phyloP scores from a whole-genome alignment of 1,284 basidiomycete species.

The Blastosporella zonata region DNA sequence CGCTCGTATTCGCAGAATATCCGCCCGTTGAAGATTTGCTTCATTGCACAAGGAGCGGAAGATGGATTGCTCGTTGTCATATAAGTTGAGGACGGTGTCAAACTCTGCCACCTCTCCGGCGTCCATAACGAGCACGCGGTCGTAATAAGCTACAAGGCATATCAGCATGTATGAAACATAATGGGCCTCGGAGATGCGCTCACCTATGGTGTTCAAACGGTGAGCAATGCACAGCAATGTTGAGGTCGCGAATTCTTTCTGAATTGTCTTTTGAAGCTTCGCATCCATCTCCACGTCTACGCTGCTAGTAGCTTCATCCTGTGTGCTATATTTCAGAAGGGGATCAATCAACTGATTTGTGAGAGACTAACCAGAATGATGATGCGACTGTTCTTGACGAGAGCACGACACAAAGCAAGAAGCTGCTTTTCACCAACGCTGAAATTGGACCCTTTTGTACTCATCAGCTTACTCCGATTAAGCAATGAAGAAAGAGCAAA shows the following conservation, averaged over 20 bases:
- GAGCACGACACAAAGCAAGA: conserved; percentile 67
- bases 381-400: conserved; percentile 68
- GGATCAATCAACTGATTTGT: background rate
- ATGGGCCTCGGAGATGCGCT: background rate
- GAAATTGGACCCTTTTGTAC: conserved; percentile 58
- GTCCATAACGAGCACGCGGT: conserved; percentile 76
- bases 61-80: conserved; percentile 63
- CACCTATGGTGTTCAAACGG: conserved; percentile 72
- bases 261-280: conserved; percentile 73
- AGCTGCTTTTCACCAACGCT: conserved; percentile 79
- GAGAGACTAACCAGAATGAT: conserved; percentile 56
- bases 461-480: conserved; percentile 16
- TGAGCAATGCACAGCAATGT: conserved; percentile 73
- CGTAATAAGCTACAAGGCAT: conserved; percentile 55
- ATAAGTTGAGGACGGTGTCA: conserved; percentile 76
- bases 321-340: background rate
- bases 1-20: conserved; percentile 35
- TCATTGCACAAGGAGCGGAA: conserved; percentile 78
- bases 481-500: conserved; percentile 20
- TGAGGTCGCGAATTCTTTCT: conserved; percentile 58
- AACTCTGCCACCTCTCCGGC: conserved; percentile 69
- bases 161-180: background rate
- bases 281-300: conserved; percentile 85
- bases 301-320: conserved; percentile 78
- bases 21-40: conserved; percentile 48